Base-by-base conservation (phyloP, 2,329 filamentous ascomycete genomes). In the Dichotomopilus funicola region DNA sequence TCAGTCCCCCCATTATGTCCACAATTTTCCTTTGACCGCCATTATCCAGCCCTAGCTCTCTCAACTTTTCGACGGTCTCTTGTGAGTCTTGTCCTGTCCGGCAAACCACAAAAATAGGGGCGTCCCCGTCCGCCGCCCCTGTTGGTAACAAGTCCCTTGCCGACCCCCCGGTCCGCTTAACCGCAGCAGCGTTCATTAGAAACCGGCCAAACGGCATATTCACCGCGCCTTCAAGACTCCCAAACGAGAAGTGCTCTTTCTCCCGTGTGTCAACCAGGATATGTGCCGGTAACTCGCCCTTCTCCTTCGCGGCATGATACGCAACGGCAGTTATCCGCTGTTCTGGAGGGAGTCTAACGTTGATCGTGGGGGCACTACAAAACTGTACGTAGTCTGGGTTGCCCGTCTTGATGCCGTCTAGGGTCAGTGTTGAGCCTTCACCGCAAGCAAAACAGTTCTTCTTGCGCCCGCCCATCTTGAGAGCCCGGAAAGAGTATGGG, bases 351-450 rank as follows among this genome's bases (percentile, higher is more conserved):
- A 96, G 75, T 94, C 74, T 3, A 87, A 59, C 8, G 75, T 71
- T 13, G 86, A 73, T 0, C 83, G 78, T 49, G 67, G 51, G 67
- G 54, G 60, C 1, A 72, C 91, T 91, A 66, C 92, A 97, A 67
- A 97, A 96, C 51, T 86, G 83, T 0, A 88, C 79, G 67, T 97
- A 97, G 67, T 96, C 89, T 47, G 91, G 74, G 5, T 81, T 85
- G 0, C 87, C 86, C 0, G 77, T 78, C 19, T 70, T 73, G 51
- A 96, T 71, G 6, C 78, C 79, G 9, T 85, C 76, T 6, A 82
- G 67, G 0, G 85, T 86, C 9, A 96, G 76, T 0, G 75, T 81
- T 0, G 81, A 78, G 7, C 77, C 70, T 0, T 78, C 72, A 0
- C 87, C 88, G 68, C 94, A 99, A 0, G 87, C 87, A 38, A 88